Percentiles rank a stretch among this genome's conserved stretches.
phyloP scores from a whole-genome alignment of 2,329 filamentous ascomycete species.

The Epichloe baconii region DNA sequence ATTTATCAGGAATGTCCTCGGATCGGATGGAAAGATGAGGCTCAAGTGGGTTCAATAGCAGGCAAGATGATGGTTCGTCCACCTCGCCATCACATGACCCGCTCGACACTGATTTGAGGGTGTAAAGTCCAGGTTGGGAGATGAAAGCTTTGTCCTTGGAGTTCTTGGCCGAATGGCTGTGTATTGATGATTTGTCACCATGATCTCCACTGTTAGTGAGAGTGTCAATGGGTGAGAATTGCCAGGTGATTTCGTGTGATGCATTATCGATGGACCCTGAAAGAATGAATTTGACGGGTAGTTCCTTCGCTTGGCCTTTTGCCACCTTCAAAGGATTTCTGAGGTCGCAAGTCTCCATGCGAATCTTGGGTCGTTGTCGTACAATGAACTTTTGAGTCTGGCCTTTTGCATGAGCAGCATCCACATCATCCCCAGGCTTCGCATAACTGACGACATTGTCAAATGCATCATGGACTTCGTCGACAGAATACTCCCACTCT shows the following conservation, averaged over 20 bases:
- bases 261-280: slow-evolving; percentile 46
- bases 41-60: slow-evolving; percentile 81
- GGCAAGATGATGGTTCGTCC: slow-evolving; percentile 84
- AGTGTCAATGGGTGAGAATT: slow-evolving; percentile 63
- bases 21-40: slow-evolving; percentile 61
- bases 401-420: slow-evolving; percentile 46
- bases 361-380: slow-evolving; percentile 69
- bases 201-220: slow-evolving; percentile 60
- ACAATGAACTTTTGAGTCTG: slow-evolving; percentile 71
- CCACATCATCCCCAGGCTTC: slow-evolving; percentile 51
- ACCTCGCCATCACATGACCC: slow-evolving; percentile 79
- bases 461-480: slow-evolving; percentile 83
- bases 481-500: slow-evolving; percentile 78
- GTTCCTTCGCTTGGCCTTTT: slow-evolving; percentile 50
- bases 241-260: slow-evolving; percentile 63
- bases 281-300: slow-evolving; percentile 61
- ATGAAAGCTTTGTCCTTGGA: slow-evolving; percentile 54
- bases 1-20: slow-evolving; percentile 86
- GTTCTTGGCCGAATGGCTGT: slow-evolving; percentile 47
- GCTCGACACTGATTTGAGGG: slow-evolving; percentile 64
- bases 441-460: slow-evolving; percentile 76
- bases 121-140: slow-evolving; percentile 73
- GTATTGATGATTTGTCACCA: slow-evolving; percentile 42
- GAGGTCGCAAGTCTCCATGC: slow-evolving; percentile 62
- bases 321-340: slow-evolving; percentile 73